Percentiles rank a stretch among this genome's conserved stretches.
These are phyloP conservation scores for Alternaria burnsii DNA, from an alignment of 2,329 filamentous ascomycete genomes.

Conservation along the genomic window DNA sequence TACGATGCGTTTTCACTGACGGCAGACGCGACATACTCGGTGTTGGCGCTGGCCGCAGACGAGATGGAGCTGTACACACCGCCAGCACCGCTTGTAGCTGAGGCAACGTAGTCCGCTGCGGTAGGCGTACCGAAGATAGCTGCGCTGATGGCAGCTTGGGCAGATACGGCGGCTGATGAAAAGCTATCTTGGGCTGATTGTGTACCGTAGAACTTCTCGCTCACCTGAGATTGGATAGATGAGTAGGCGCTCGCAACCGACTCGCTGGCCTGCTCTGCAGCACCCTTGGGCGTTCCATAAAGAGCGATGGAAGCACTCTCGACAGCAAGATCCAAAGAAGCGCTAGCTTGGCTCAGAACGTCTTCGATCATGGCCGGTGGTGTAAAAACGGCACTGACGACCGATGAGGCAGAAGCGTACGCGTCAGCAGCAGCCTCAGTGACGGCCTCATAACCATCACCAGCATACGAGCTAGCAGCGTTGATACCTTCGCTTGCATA, in stretches of 20 bases:
- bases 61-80: constrained; percentile 34
- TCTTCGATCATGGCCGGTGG: constrained; percentile 66
- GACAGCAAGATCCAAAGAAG: constrained; percentile 66
- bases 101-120: constrained; percentile 54
- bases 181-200: constrained; percentile 63
- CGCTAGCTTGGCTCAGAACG: constrained; percentile 64
- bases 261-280: constrained; percentile 63
- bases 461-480: constrained; percentile 61
- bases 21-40: constrained; percentile 54
- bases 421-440: constrained; percentile 62
- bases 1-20: constrained; percentile 54
- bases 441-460: constrained; percentile 55
- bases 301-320: constrained; percentile 66
- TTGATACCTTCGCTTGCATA: constrained; percentile 57
- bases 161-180: constrained; percentile 62
- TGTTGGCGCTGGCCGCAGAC: constrained; percentile 29
- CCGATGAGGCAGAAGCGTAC: constrained; percentile 58
- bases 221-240: constrained; percentile 59
- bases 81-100: constrained; percentile 55
- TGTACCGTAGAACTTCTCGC: constrained; percentile 64
- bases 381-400: constrained; percentile 61
- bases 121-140: constrained; percentile 67
- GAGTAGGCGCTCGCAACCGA: constrained; percentile 63
- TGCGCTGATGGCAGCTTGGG: constrained; percentile 62
- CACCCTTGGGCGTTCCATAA: constrained; percentile 65